phyloP scores from a whole-genome alignment of 805 yeast genomes.

The Torulaspora quercuum region DNA sequence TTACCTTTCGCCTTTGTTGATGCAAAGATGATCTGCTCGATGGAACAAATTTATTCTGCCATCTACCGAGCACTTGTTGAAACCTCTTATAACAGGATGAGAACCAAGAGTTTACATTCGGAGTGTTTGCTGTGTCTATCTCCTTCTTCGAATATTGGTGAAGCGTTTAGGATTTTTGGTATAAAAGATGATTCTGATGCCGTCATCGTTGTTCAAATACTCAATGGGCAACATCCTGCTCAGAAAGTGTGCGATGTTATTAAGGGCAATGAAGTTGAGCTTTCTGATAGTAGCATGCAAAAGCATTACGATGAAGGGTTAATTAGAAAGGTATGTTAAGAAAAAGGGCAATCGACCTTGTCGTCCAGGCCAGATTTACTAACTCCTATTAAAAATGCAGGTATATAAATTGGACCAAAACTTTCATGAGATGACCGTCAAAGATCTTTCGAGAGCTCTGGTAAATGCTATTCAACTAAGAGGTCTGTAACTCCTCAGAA shows the following conservation, averaged over 20 bases:
- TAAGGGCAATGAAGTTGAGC: slow-evolving; percentile 36
- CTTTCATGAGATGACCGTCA: slow-evolving; percentile 21
- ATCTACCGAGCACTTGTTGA: slow-evolving; percentile 60
- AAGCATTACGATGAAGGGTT: slow-evolving; percentile 36
- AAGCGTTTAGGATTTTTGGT: slow-evolving; percentile 69
- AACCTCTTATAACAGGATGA: slow-evolving; percentile 43
- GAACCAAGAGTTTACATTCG: slow-evolving; percentile 65
- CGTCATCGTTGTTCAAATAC: slow-evolving; percentile 52
- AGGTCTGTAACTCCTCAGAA: slow-evolving; percentile 54
- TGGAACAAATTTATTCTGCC: slow-evolving; percentile 61
- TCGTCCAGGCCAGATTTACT: no score
- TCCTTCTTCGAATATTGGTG: slow-evolving; percentile 64
- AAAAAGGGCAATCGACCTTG: no score
- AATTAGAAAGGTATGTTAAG: slow-evolving; percentile 35
- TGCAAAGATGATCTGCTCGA: slow-evolving; percentile 52
- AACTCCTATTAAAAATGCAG: slow-evolving; percentile 17
- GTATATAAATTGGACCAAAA: slow-evolving; percentile 30
- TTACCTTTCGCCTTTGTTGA: slow-evolving; percentile 66
- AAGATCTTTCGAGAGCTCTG: slow-evolving; percentile 41
- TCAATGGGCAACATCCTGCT: slow-evolving; percentile 12
- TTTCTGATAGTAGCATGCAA: slow-evolving; percentile 35
- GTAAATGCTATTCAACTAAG: slow-evolving; percentile 49
- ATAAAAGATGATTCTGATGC: slow-evolving; percentile 47
- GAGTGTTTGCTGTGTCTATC: slow-evolving; percentile 68
- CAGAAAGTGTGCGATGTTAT: slow-evolving; percentile 18